Evolutionary conservation across 1,139 yeast genomes (phyloP), one percentile per base, ranked within the genome.

Genomic region (Kazachstania sp.): DNA sequence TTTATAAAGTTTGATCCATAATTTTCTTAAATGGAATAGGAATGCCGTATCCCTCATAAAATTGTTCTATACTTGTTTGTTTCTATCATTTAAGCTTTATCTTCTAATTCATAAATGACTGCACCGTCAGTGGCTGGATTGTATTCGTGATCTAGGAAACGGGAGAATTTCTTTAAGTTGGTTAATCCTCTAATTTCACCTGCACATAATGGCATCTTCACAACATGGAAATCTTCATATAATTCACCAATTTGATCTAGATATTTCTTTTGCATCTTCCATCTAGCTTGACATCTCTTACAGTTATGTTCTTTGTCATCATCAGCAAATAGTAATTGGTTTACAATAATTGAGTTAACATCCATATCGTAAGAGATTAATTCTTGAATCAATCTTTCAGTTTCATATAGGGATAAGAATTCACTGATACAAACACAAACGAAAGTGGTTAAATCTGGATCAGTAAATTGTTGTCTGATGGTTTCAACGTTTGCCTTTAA

Each of bases 351-450:
- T 40, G 96, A 84, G 67, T 88, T 92, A 52, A 94, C 95, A 66
- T 92, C 98, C 83, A 92, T 92, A 56, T 88, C 86, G 69, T 86
- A 92, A 46, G 94, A 82, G 71, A 88, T 84, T 65, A 92, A 78
- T 66, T 92, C 98, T 71, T 92, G 98, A 57, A 90, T 86, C 83
- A 92, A 80, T 70, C 98, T 82, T 71, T 92, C 98, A 23, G 97
- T 90, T 69, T 92, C 98, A 67, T 92, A 92, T 46, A 92, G 74
- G 2, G 97, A 90, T 63, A 92, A 75, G 68, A 92, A 92, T 70
- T 92, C 98, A 42, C 97, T 87, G 55, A 92, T 92, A 70, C 98
- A 92, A 40, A 92, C 98, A 70, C 97, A 92, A 28, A 92, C 86
- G 67, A 92, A 92, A 2, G 98, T 92, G 20, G 98, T 92, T 63